phyloP scores from a whole-genome alignment of 306 rosid genomes.

The Pterocarpus santalinus region DNA sequence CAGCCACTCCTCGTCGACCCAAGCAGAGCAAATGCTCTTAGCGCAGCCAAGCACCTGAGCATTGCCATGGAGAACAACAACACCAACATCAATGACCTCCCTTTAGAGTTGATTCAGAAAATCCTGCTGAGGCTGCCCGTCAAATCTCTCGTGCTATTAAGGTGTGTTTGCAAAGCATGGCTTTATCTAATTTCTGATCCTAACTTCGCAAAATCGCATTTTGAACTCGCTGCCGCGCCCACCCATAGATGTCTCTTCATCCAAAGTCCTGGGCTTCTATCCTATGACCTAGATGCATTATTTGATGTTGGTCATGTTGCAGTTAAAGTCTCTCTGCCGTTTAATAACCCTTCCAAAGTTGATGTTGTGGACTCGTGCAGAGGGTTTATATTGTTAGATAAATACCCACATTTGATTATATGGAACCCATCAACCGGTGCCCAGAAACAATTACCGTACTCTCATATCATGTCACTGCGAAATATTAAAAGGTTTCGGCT shows the following conservation, averaged over 20 bases:
- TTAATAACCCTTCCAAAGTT: background rate
- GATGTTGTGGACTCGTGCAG: background rate
- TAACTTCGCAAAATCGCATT: conserved; percentile 21
- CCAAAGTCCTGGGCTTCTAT: background rate
- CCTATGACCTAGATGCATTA: background rate
- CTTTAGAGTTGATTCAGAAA: background rate
- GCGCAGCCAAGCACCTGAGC: too few relatives aligned
- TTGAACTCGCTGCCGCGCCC: background rate
- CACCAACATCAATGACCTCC: background rate
- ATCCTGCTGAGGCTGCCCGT: background rate
- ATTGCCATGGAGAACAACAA: too few relatives aligned
- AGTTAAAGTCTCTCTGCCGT: background rate
- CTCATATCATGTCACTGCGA: too few relatives aligned
- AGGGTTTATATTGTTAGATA: background rate
- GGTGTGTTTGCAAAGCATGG: conserved; percentile 13
- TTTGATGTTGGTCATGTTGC: background rate
- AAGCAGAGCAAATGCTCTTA: too few relatives aligned
- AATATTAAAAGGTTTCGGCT: too few relatives aligned
- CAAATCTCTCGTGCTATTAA: conserved; percentile 2
- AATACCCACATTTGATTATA: background rate
- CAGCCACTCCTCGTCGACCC: too few relatives aligned
- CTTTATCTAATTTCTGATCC: background rate
- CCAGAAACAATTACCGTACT: too few relatives aligned
- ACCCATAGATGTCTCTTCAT: background rate
- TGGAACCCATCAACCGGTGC: background rate